phyloP scores from a whole-genome alignment of 202 grass and related monocot genomes.

The Cymbopogon flexuosus region DNA sequence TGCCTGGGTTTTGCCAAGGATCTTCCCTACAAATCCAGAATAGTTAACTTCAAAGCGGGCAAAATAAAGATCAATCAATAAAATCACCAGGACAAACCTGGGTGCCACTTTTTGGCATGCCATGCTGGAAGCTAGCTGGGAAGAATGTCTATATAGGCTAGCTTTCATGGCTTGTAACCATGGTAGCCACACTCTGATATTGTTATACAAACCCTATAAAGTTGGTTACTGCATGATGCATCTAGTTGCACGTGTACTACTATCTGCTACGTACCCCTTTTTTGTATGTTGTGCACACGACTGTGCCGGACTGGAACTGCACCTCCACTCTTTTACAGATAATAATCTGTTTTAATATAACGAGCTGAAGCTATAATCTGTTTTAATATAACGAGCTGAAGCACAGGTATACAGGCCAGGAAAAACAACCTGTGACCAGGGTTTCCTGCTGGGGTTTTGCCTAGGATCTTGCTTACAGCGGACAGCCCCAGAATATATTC shows the following conservation, averaged over 20 bases:
- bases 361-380: too few species aligned
- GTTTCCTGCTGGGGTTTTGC: slow-evolving; percentile 17
- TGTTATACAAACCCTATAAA: not conserved
- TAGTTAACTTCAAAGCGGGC: not conserved
- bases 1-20: slow-evolving; percentile 17
- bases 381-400: not conserved
- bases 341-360: too few species aligned
- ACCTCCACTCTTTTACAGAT: slow-evolving; percentile 2
- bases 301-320: not conserved
- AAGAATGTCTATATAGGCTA: not conserved
- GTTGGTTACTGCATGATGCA: too few species aligned
- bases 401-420: not conserved
- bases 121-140: slow-evolving; percentile 24
- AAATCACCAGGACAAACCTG: not conserved
- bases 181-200: slow-evolving; percentile 2
- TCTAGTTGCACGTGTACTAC: slow-evolving; percentile 24
- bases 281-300: not conserved
- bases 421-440: slow-evolving; percentile 36
- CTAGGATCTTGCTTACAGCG: slow-evolving; percentile 29
- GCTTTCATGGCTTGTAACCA: not conserved
- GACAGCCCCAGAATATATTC: not conserved
- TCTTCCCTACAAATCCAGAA: slow-evolving; percentile 1
- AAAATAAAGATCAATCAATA: not conserved
- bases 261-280: not conserved
- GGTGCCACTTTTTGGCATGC: not conserved